phyloP scores from a whole-genome alignment of 495 filamentous ascomycete species.

The Lichina pygmaea region DNA sequence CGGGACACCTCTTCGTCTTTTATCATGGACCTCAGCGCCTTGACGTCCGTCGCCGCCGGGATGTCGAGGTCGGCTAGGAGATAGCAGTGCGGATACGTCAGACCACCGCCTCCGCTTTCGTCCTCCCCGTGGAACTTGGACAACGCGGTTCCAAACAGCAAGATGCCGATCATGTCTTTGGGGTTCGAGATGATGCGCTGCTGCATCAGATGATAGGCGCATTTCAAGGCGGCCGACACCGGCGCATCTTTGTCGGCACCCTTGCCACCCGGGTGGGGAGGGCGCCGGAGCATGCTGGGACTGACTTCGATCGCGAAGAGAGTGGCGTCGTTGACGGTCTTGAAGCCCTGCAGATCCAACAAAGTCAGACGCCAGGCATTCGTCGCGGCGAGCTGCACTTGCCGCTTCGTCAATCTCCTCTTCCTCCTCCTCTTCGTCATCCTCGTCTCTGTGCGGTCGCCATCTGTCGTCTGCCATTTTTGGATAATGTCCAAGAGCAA shows the following conservation, averaged over 20 bases:
- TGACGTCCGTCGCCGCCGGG: constrained; percentile 68
- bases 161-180: constrained; percentile 87
- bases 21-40: constrained; percentile 40
- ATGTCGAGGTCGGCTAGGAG: constrained; percentile 72
- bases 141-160: constrained; percentile 79
- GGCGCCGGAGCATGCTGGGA: constrained; percentile 57
- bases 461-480: neutral
- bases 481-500: neutral
- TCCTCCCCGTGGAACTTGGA: constrained; percentile 53
- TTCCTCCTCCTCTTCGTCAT: constrained; percentile 25
- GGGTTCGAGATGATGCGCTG: constrained; percentile 94
- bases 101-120: constrained; percentile 21
- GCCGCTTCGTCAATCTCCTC: constrained; percentile 53
- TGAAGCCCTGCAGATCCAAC: constrained; percentile 41
- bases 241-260: constrained; percentile 48
- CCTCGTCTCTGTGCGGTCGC: constrained; percentile 4
- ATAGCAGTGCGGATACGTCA: constrained; percentile 76
- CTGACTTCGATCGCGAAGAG: constrained; percentile 92
- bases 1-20: constrained; percentile 41
- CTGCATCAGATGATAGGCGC: constrained; percentile 85
- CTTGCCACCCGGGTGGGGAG: constrained; percentile 34
- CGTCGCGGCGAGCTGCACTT: neutral
- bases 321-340: constrained; percentile 81
- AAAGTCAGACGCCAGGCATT: neutral
- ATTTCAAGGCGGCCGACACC: constrained; percentile 64